Base-by-base conservation (phyloP, 139 green algal genomes). In the Coelastrella sp. region DNA sequence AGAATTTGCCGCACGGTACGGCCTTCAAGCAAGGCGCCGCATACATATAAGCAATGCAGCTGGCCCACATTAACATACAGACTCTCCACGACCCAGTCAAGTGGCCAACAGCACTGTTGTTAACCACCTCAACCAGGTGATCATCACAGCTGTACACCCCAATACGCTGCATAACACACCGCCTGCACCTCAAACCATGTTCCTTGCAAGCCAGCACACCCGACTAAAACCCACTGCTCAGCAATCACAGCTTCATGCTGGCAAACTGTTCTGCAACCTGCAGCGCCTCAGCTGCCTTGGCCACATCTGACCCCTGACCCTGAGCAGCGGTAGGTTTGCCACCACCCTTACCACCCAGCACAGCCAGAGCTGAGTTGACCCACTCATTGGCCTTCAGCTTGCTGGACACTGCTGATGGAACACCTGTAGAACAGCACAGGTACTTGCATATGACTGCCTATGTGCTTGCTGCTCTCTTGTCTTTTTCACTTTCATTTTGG, bases 271-370 rank as follows among this genome's bases (percentile, higher is more conserved):
- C 82, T 27, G 88, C 91, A 34, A 75, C 88, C 50, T 68, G 45
- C 2, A 91, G 8, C 2, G 86, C 89, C 21, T 89, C 89, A 0
- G 83, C 78, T 43, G 88, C 84, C 88, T 90, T 88, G 30, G 62
- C 89, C 17, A 91, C 64, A 7, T 90, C 86, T 7, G 88, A 71
- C 1, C 91, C 96, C 87, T 98, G 94, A 1, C 96, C 96, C 89
- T 98, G 95, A 21, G 93, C 94, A 25, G 72, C 51, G 25, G 87
- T 53, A 5, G 94, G 89, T 90, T 97, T 98, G 85, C 96, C 96
- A 77, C 97, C 97, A 48, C 97, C 97, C 91, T 99, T 99, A 76
- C 97, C 97, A 6, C 92, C 95, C 57, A 99, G 71, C 27, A 88
- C 80, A 2, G 53, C 67, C 30, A 96, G 90, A 57, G 91, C 85